Percentiles rank a stretch among this genome's conserved stretches.
These are phyloP conservation scores for Eucalyptus leucophloia DNA, from an alignment of 345 rosid species.

Conservation along the genomic window DNA sequence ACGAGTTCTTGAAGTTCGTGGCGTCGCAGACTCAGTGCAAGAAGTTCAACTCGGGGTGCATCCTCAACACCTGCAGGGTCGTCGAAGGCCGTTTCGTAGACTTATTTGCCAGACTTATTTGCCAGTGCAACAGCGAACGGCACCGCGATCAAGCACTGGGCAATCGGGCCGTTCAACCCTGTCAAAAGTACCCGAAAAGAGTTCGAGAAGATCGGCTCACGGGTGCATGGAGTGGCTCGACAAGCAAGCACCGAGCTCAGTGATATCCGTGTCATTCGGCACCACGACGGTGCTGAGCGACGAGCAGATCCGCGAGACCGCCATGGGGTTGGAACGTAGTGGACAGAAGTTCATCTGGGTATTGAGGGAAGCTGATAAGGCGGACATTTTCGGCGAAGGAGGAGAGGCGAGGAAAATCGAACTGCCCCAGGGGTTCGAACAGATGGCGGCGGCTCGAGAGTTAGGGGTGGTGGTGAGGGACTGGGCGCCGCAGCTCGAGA, in stretches of 20 bases:
- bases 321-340: slow-evolving; percentile 7
- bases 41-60: neutral
- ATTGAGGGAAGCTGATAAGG: slow-evolving; percentile 44
- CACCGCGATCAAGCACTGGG: neutral
- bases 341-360: slow-evolving; percentile 54
- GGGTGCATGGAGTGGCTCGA: slow-evolving; percentile 8
- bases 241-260: neutral
- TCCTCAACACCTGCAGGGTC: neutral
- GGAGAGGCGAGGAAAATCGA: neutral
- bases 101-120: neutral
- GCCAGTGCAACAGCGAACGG: neutral
- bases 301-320: slow-evolving; percentile 8
- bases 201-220: neutral
- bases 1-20: slow-evolving; percentile 8
- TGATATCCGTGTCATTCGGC: slow-evolving; percentile 8
- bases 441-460: slow-evolving; percentile 8
- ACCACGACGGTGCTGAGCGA: neutral
- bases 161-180: slow-evolving; percentile 2
- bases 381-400: slow-evolving; percentile 20
- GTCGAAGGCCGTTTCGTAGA: neutral
- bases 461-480: slow-evolving; percentile 34
- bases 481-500: slow-evolving; percentile 57
- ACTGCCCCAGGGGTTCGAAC: slow-evolving; percentile 30
- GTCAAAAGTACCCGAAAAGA: neutral
- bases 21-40: neutral